Base-by-base conservation (phyloP, 2,329 filamentous ascomycete species). In the Ramularia endophylla region DNA sequence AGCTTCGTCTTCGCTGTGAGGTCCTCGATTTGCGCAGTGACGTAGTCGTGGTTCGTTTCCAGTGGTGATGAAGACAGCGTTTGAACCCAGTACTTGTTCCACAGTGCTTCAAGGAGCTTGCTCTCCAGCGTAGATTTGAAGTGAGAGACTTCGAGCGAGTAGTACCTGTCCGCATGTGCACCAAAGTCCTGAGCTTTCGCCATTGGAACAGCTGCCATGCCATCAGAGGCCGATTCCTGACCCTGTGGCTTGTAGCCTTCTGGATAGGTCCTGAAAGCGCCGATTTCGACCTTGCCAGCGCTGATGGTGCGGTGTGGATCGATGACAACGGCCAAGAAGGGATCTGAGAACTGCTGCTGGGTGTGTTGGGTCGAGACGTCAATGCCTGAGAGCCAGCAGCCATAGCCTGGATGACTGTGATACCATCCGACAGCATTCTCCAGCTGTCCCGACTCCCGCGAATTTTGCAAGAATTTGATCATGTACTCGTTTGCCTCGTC, bases 31-130 rank as follows among this genome's bases (percentile, higher is more conserved):
- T 95, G 89, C 65, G 89, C 92, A 57, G 84, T 94, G 38, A 83
- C 84, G 61, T 89, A 98, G 55, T 95, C 90, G 49, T 89, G 85
- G 60, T 95, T 97, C 41, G 87, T 88, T 56, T 94, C 82, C 4
- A 95, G 75, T 16, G 90, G 89, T 54, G 81, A 92, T 56, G 94
- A 87, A 22, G 87, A 94, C 15, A 98, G 77, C 5, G 92, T 98
- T 59, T 94, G 86, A 25, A 95, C 89, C 92, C 88, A 95, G 72
- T 98, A 98, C 66, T 97, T 97, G 71, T 95, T 95, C 92, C 92
- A 97, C 20, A 98, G 73, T 38, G 87, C 76, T 58, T 94, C 87
- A 4, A 98, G 73, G 17, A 98, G 74, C 55, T 88, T 84, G 2
- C 81, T 77, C 66, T 98, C 92, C 19, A 98, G 81, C 0, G 85